These are phyloP conservation scores for Podospora pseudopauciseta DNA, from an alignment of 495 filamentous ascomycete species.

Conservation along the genomic window DNA sequence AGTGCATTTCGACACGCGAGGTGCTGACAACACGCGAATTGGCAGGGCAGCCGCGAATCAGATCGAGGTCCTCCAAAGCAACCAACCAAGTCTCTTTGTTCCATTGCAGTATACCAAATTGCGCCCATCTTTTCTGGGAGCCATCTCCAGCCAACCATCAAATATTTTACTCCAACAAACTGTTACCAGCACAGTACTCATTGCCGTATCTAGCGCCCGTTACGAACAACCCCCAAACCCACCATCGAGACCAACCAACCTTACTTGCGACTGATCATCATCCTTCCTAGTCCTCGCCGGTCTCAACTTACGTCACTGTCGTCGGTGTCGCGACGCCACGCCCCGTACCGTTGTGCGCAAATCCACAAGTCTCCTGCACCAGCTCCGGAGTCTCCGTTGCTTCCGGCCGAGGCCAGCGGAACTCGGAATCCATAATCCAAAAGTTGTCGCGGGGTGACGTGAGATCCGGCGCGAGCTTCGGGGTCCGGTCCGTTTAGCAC, in stretches of 20 bases:
- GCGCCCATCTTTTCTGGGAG: neutral
- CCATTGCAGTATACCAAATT: neutral
- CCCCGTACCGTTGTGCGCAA: neutral
- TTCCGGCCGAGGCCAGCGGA: neutral
- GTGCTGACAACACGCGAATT: constrained; percentile 7
- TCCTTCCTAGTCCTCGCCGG: too few species aligned
- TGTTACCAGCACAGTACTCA: neutral
- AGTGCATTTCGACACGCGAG: neutral
- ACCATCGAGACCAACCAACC: neutral
- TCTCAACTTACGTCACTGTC: neutral
- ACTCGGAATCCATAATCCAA: neutral
- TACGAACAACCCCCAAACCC: neutral
- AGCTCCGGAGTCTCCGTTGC: neutral
- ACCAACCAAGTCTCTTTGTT: neutral
- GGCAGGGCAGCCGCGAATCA: neutral
- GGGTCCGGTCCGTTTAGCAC: neutral
- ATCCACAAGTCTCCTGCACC: neutral
- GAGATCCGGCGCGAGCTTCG: neutral
- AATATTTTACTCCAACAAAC: neutral
- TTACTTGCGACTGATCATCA: neutral
- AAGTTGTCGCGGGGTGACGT: neutral
- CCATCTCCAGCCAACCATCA: neutral
- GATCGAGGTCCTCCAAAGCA: neutral
- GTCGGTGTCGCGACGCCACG: neutral
- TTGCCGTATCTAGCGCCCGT: neutral